phyloP scores from a whole-genome alignment of 192 early-diverging fungal genomes.

The Entomortierella beljakovae region DNA sequence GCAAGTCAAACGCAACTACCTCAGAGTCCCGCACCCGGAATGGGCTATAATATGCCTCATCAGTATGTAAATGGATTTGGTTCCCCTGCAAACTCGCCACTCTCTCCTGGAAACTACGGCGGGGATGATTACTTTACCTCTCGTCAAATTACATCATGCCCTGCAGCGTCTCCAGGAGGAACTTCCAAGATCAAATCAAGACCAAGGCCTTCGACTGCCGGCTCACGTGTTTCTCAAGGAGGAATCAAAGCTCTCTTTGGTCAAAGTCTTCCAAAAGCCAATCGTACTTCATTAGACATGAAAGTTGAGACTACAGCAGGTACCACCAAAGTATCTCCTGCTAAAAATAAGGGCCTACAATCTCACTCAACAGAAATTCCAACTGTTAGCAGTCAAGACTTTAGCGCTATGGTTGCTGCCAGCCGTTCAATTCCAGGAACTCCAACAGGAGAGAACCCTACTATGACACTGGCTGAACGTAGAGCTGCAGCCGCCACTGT shows the following conservation, averaged over 20 bases:
- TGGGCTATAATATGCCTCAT: constrained; percentile 23
- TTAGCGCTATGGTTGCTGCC: neutral
- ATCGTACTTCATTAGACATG: constrained; percentile 34
- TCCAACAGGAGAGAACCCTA: constrained; percentile 14
- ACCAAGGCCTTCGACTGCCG: constrained; percentile 21
- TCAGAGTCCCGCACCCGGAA: constrained; percentile 28
- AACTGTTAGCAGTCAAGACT: neutral
- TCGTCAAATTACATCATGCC: constrained; percentile 18
- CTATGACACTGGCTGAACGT: constrained; percentile 46
- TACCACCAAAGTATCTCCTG: neutral
- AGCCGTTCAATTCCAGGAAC: constrained; percentile 5
- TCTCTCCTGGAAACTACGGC: constrained; percentile 40
- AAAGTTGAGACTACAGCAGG: constrained; percentile 19
- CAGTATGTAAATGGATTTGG: constrained; percentile 32
- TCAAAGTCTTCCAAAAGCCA: constrained; percentile 30
- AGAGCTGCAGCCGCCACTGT: constrained; percentile 21
- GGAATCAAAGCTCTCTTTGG: constrained; percentile 51
- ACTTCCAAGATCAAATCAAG: constrained; percentile 48
- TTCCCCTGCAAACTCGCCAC: constrained; percentile 33
- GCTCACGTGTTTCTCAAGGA: constrained; percentile 30
- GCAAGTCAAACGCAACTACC: constrained; percentile 43
- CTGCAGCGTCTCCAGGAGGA: constrained; percentile 38
- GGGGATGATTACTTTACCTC: constrained; percentile 51
- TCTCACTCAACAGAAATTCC: constrained; percentile 11
- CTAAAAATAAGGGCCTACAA: constrained; percentile 16